Evolutionary conservation across 2,329 filamentous ascomycete genomes (phyloP).

Genomic region (Ascochyta fabae): DNA sequence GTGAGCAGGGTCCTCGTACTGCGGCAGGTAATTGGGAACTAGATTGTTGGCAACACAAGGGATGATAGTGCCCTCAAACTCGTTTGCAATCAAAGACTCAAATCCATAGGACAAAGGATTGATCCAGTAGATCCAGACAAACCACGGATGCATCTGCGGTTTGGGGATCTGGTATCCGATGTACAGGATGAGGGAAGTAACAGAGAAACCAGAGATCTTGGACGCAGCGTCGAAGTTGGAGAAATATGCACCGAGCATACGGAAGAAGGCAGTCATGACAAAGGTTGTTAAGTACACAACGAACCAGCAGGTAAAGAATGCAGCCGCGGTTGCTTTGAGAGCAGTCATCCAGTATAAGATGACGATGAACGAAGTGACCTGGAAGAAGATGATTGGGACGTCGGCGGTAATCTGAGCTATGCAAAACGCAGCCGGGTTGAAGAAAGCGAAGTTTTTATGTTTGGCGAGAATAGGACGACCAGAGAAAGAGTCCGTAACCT

Average conservation of each 20-base stretch:
- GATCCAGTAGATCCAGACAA: slow-evolving; percentile 68
- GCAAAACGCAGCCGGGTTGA: slow-evolving; percentile 81
- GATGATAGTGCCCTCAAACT: slow-evolving; percentile 51
- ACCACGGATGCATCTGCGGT: slow-evolving; percentile 60
- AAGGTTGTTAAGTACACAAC: slow-evolving; percentile 73
- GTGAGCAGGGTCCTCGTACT: slow-evolving; percentile 51
- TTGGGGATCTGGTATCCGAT: slow-evolving; percentile 67
- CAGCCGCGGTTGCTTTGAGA: slow-evolving; percentile 70
- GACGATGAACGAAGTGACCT: slow-evolving; percentile 64
- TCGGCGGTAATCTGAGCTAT: slow-evolving; percentile 71
- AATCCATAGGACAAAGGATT: slow-evolving; percentile 81
- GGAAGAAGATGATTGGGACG: slow-evolving; percentile 63
- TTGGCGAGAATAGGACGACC: slow-evolving; percentile 85
- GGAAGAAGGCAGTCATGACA: slow-evolving; percentile 82
- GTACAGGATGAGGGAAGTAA: slow-evolving; percentile 65
- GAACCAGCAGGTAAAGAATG: slow-evolving; percentile 84
- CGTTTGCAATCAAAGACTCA: slow-evolving; percentile 80
- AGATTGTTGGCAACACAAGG: slow-evolving; percentile 59
- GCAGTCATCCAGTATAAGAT: slow-evolving; percentile 85
- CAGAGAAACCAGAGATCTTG: slow-evolving; percentile 62
- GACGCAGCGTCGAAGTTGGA: slow-evolving; percentile 63
- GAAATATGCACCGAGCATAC: slow-evolving; percentile 74
- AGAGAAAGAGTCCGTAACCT: slow-evolving; percentile 64
- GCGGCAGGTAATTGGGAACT: slow-evolving; percentile 57
- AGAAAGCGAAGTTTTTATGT: slow-evolving; percentile 83